Percentiles rank a stretch among this genome's conserved stretches.
phyloP scores from a whole-genome alignment of 805 yeast genomes.

The Kurtzmaniella fragi region DNA sequence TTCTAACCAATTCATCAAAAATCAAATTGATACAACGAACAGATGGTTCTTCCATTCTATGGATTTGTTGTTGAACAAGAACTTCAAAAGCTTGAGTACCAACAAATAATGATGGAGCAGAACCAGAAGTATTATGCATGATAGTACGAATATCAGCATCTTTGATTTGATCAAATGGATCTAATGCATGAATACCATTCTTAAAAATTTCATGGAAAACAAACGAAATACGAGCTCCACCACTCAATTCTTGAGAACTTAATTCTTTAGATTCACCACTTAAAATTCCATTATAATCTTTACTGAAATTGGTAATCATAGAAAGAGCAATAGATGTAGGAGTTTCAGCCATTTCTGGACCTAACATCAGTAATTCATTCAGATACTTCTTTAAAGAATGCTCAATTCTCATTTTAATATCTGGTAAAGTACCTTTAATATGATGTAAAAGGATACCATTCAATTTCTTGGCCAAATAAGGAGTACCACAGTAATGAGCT shows the following conservation, averaged over 20 bases:
- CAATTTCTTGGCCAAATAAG: conserved; percentile 87
- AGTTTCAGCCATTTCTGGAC: conserved; percentile 85
- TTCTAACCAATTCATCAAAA: conserved; percentile 91
- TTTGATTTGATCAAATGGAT: conserved; percentile 94
- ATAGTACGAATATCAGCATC: conserved; percentile 95
- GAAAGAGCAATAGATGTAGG: conserved; percentile 86
- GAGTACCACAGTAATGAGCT: conserved; percentile 98
- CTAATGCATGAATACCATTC: conserved; percentile 85
- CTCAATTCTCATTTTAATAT: conserved; percentile 86
- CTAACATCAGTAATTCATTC: conserved; percentile 68
- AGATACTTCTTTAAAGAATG: conserved; percentile 80
- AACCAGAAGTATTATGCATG: conserved; percentile 94
- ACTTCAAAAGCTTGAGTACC: conserved; percentile 98
- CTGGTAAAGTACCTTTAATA: conserved; percentile 67
- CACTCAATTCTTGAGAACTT: conserved; percentile 84
- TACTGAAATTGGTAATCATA: conserved; percentile 88
- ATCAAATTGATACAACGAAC: conserved; percentile 82
- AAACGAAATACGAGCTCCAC: conserved; percentile 96
- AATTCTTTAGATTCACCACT: conserved; percentile 92
- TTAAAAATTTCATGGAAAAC: conserved; percentile 95
- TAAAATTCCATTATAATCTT: conserved; percentile 84
- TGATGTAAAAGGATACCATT: conserved; percentile 85
- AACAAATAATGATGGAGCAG: conserved; percentile 92
- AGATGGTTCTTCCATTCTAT: conserved; percentile 91
- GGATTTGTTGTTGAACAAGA: conserved; percentile 87